Percentiles rank a stretch among this genome's conserved stretches.
Conservation (phyloP, 129 eudicot species). For the Heracleum sosnowskyi region DNA sequence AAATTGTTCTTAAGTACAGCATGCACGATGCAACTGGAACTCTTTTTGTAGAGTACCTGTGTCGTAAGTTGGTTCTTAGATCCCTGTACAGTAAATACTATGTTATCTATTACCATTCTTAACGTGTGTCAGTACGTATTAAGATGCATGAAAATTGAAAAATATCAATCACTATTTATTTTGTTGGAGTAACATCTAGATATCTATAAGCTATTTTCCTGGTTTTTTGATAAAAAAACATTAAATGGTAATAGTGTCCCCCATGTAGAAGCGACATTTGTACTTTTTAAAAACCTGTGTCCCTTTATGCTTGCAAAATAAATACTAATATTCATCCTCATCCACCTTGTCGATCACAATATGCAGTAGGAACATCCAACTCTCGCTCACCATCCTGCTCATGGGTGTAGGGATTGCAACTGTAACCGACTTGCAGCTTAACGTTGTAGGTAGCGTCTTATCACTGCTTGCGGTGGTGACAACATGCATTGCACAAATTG, state of each 20-base stretch:
- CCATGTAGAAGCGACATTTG: not conserved
- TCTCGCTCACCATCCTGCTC: conserved; percentile 60
- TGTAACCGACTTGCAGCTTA: conserved; percentile 85
- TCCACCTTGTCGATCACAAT: not conserved
- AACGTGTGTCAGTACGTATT: no score
- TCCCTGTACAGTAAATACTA: no score
- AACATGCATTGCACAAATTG: conserved; percentile 91
- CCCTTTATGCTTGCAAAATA: conserved; percentile 9
- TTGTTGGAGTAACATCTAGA: not conserved
- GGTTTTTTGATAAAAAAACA: not conserved
- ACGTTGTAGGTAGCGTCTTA: conserved; percentile 67
- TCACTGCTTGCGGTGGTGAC: conserved; percentile 74
- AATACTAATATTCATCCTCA: no score
- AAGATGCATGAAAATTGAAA: no score
- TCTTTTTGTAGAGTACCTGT: no score
- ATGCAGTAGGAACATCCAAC: conserved; percentile 65
- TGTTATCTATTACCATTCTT: no score
- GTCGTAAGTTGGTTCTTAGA: no score
- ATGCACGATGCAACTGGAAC: no score
- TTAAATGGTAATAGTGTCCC: not conserved
- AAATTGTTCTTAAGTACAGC: no score
- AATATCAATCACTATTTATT: no score
- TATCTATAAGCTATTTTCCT: not conserved
- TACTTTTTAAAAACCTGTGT: not conserved
- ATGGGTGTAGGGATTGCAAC: conserved; percentile 96